Base-by-base conservation (phyloP, 768 basidiomycete genomes). In the Phallus indusiatus region DNA sequence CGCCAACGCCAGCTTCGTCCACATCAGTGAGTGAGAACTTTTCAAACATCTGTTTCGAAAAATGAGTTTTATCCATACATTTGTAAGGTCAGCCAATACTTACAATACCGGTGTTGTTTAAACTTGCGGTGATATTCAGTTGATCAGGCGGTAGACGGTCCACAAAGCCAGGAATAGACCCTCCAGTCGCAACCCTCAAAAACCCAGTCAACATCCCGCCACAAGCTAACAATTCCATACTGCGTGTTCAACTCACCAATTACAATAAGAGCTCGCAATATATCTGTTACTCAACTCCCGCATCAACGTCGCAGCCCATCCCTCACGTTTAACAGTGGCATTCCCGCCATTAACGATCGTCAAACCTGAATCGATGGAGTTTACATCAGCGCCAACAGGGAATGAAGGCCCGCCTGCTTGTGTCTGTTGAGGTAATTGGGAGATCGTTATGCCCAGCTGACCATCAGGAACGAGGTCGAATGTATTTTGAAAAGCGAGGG, bases 251-350 rank as follows among this genome's bases (percentile, higher is more conserved):
- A 73, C 79, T 65, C 62, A 90, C 94, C 94, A 97, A 64, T 89
- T 91, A 71, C 94, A 96, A 62, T 95, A 78, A 1, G 83, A 82
- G 62, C 90, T 86, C 24, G 86, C 75, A 64, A 89, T 76, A 69
- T 94, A 95, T 42, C 94, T 80, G 67, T 95, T 94, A 8, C 88
- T 90, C 61, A 94, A 74, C 67, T 90, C 83, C 48, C 88, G 79
- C 64, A 75, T 75, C 17, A 94, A 74, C 6, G 78, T 73, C 17
- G 75, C 70, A 3, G 72, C 76, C 89, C 88, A 90, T 2, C 82
- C 85, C 66, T 88, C 88, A 11, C 78, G 78, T 11, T 65, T 62
- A 28, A 28, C 28, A 0, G 72, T 77, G 3, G 78, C 77, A 61
- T 82, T 88, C 9, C 87, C 86, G 20, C 88, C 88, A 63, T 87